Percentiles rank a stretch among this genome's conserved stretches.
phyloP scores from a whole-genome alignment of 2,329 filamentous ascomycete genomes.

The Xylaria digitata region DNA sequence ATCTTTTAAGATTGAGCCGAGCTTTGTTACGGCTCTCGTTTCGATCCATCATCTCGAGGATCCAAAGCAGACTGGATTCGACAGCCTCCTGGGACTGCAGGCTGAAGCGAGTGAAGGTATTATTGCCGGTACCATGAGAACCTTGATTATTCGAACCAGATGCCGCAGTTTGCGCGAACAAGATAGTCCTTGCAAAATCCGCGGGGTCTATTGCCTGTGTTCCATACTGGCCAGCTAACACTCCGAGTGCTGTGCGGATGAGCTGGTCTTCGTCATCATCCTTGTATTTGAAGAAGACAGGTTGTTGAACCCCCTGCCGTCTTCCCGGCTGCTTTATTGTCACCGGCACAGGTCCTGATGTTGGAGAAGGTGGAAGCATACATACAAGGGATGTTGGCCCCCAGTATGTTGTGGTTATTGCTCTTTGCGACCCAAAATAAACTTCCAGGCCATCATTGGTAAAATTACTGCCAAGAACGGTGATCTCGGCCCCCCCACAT shows the following conservation, averaged over 20 bases:
- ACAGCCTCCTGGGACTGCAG: slow-evolving; percentile 59
- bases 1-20: slow-evolving; percentile 71
- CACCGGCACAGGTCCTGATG: slow-evolving; percentile 76
- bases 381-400: slow-evolving; percentile 83
- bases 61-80: slow-evolving; percentile 76
- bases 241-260: slow-evolving; percentile 73
- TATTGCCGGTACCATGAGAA: slow-evolving; percentile 51
- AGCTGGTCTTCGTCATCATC: slow-evolving; percentile 77
- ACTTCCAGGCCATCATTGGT: slow-evolving; percentile 80
- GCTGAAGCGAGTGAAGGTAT: slow-evolving; percentile 52
- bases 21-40: slow-evolving; percentile 77
- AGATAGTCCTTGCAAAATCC: slow-evolving; percentile 70
- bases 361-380: slow-evolving; percentile 76
- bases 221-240: slow-evolving; percentile 72
- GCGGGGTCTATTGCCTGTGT: slow-evolving; percentile 70
- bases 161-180: slow-evolving; percentile 57
- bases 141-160: slow-evolving; percentile 59
- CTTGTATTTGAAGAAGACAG: slow-evolving; percentile 76
- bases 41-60: slow-evolving; percentile 82
- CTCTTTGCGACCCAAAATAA: slow-evolving; percentile 77
- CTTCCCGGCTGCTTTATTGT: slow-evolving; percentile 67
- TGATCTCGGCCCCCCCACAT: slow-evolving; percentile 87
- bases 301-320: slow-evolving; percentile 51
- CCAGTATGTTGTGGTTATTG: slow-evolving; percentile 82
- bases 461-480: slow-evolving; percentile 83